Base-by-base conservation (phyloP, 805 yeast genomes). In the Hemisphaericaspora nanyangensis region DNA sequence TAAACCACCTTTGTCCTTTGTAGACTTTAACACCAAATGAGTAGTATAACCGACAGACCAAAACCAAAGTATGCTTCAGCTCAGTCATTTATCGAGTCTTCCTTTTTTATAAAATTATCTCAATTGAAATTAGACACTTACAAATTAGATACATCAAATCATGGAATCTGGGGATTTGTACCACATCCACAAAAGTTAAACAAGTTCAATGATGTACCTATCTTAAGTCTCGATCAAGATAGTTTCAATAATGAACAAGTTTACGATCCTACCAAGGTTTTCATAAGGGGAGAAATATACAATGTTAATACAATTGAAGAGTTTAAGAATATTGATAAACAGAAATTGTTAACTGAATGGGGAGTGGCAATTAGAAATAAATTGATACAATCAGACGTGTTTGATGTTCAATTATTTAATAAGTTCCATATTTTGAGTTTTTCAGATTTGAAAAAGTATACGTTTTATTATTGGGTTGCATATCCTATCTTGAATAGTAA, bases 401-500 rank as follows among this genome's bases (percentile, higher is more conserved):
- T 54, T 25, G 38, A 47, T 48, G 7, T 54, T 47, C 6, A 68
- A 74, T 7, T 35, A 40, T 49, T 85, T 1, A 48, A 50, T 35
- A 50, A 45, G 24, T 61, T 68, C 40, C 52, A 51, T 32, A 42
- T 68, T 10, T 63, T 90, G 20, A 72, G 89, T 30, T 93, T 81
- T 62, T 84, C 95, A 1, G 99, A 93, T 59, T 72, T 93, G 55
- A 93, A 93, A 58, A 87, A 85, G 61, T 90, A 85, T 65, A 80
- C 76, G 52, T 91, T 84, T 55, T 84, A 76, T 53, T 90, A 93
- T 61, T 95, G 99, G 99, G 74, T 86, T 47, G 83, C 87, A 12
- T 79, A 79, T 46, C 97, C 99, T 0, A 63, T 76, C 1, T 57
- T 87, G 25, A 68, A 69, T 29, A 61, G 79, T 7, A 65, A 63